A percentile compares a stretch with the other conserved stretches of the same genome.
These are phyloP conservation scores for Medicago truncatula DNA, from an alignment of 306 rosid species.

Conservation along the genomic window MtrunA17r5.0-ANR NC_053044.1:52831501-52832000, in stretches of 20 bases:
- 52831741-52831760: too few relatives aligned
- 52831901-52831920: too few relatives aligned
- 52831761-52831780: too few relatives aligned
- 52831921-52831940: conserved; percentile 5
- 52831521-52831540: conserved; percentile 54
- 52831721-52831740: conserved; percentile 37
- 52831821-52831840: conserved; percentile 55
- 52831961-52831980: conserved; percentile 22
- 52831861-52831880: conserved; percentile 23
- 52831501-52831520: not conserved
- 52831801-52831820: conserved; percentile 63
- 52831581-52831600: too few relatives aligned
- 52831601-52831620: too few relatives aligned
- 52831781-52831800: conserved; percentile 56
- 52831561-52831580: conserved; percentile 38
- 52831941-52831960: not conserved
- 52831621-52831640: too few relatives aligned
- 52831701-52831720: conserved; percentile 47
- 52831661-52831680: conserved; percentile 32
- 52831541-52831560: conserved; percentile 33
- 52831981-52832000: not conserved
- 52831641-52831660: not conserved
- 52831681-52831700: conserved; percentile 52
- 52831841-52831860: conserved; percentile 42
- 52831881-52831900: not conserved